Conservation (phyloP, 208 protist species). For the Wallacemonas collosoma region DNA sequence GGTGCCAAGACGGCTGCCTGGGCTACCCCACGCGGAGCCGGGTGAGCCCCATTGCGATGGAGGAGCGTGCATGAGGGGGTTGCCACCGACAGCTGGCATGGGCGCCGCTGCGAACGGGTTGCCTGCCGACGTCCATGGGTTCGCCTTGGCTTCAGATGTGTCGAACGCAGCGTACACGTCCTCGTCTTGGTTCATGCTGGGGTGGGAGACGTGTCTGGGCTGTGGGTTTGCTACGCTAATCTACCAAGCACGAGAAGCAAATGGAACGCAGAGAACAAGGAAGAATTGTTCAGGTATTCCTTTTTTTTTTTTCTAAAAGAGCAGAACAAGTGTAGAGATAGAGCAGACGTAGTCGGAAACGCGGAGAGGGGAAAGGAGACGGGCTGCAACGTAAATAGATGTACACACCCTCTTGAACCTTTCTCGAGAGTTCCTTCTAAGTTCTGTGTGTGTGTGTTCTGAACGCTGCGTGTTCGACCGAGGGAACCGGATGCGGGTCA, state of each 20-base stretch:
- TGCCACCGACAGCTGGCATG: conserved; percentile 33
- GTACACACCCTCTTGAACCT: background rate
- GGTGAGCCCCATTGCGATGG: conserved; percentile 79
- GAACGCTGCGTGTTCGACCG: too few species aligned
- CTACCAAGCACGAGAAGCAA: too few species aligned
- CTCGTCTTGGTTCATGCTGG: conserved; percentile 37
- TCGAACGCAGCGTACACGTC: conserved; percentile 85
- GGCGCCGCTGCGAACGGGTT: conserved; percentile 43
- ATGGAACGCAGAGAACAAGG: too few species aligned
- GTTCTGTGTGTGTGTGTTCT: background rate
- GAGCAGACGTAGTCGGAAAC: background rate
- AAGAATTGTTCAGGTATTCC: too few species aligned
- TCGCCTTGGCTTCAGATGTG: conserved; percentile 39
- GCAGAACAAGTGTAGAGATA: too few species aligned
- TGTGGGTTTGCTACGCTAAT: too few species aligned
- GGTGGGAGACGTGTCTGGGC: too few species aligned
- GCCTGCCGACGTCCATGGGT: conserved; percentile 40
- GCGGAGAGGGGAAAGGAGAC: background rate
- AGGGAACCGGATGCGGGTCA: too few species aligned
- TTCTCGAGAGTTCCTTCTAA: background rate
- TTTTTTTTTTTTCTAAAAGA: background rate
- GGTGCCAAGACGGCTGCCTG: conserved; percentile 63
- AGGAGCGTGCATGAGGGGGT: conserved; percentile 79
- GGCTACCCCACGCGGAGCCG: conserved; percentile 70
- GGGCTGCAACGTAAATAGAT: background rate